phyloP scores from a whole-genome alignment of 2,329 filamentous ascomycete genomes.

The Alternaria sp. region DNA sequence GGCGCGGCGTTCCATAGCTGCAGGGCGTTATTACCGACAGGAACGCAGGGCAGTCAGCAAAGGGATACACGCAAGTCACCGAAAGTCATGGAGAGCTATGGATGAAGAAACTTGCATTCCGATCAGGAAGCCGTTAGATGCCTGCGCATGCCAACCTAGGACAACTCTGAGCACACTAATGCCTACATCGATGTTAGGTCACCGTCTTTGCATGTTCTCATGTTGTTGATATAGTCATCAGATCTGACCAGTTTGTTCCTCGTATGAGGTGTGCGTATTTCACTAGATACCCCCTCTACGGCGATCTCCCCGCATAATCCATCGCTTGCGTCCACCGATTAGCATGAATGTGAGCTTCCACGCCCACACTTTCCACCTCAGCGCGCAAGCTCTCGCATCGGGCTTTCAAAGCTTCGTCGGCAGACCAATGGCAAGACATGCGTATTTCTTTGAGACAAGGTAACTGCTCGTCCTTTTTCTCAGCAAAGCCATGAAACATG shows the following conservation, averaged over 20 bases:
- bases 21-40: background rate
- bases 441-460: background rate
- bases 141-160: too few species aligned
- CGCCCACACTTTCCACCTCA: background rate
- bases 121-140: too few species aligned
- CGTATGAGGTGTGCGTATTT: too few species aligned
- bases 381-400: background rate
- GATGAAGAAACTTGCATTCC: background rate
- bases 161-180: too few species aligned
- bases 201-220: too few species aligned
- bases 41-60: background rate
- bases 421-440: background rate
- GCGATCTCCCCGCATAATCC: constrained; percentile 12
- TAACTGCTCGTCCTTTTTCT: background rate
- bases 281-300: too few species aligned
- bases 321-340: constrained; percentile 6
- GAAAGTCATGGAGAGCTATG: background rate
- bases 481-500: constrained; percentile 20
- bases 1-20: background rate
- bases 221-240: too few species aligned
- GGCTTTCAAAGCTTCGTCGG: background rate
- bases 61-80: background rate
- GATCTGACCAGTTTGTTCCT: too few species aligned
- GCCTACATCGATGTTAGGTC: too few species aligned
- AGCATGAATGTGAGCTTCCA: constrained; percentile 11